Percentiles rank a stretch among this genome's conserved stretches.
Evolutionary conservation across 225 moss, liverwort and hornwort species (phyloP).

Genomic region (Rhytidiadelphus loreus): DNA sequence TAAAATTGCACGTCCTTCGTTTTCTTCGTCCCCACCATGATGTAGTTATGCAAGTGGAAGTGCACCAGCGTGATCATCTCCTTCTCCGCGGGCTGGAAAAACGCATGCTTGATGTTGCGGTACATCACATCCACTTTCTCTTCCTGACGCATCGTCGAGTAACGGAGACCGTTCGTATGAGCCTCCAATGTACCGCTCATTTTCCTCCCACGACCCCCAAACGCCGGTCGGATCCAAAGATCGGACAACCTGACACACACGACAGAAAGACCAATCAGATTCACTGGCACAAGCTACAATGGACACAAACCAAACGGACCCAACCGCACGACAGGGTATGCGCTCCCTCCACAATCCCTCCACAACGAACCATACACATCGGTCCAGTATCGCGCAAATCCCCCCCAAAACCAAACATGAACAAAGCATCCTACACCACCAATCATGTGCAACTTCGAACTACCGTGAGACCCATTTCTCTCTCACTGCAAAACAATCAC

Average conservation of each 20-base stretch:
- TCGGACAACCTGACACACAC: slow-evolving; percentile 56
- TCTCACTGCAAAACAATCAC: no score
- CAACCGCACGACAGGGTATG: no score
- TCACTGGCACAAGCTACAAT: not conserved
- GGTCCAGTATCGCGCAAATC: not conserved
- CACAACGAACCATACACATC: not conserved
- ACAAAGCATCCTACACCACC: no score
- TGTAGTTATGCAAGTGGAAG: slow-evolving; percentile 91
- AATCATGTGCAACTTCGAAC: not conserved
- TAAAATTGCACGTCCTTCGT: slow-evolving; percentile 98
- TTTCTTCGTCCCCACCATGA: slow-evolving; percentile 99
- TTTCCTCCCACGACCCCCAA: slow-evolving; percentile 96
- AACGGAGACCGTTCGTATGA: slow-evolving; percentile 87
- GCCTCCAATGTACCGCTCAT: slow-evolving; percentile 94
- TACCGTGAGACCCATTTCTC: no score
- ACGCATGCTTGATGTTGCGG: slow-evolving; percentile 97
- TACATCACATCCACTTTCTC: slow-evolving; percentile 95
- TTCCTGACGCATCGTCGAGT: slow-evolving; percentile 96
- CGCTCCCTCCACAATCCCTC: not conserved
- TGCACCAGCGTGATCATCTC: slow-evolving; percentile 98
- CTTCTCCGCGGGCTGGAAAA: slow-evolving; percentile 99
- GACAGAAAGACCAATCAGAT: not conserved
- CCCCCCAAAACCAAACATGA: not conserved
- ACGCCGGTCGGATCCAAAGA: slow-evolving; percentile 88
- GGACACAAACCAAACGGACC: no score